phyloP scores from a whole-genome alignment of 306 rosid genomes.

The Cicer cuneatum region DNA sequence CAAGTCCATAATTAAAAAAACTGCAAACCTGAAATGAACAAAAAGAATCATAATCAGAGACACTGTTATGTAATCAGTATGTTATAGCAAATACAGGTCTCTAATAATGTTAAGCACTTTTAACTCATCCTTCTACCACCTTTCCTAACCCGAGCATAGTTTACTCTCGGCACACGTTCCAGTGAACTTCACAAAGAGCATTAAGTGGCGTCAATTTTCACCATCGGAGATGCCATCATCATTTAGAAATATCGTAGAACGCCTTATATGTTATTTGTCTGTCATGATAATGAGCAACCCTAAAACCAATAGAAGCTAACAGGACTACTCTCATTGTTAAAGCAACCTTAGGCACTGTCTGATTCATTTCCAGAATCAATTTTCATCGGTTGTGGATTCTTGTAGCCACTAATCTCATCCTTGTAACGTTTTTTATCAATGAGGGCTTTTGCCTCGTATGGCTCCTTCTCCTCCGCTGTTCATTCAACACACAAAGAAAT shows the following conservation, averaged over 20 bases:
- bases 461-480: slow-evolving; percentile 61
- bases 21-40: not conserved
- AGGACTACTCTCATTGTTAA: slow-evolving; percentile 1
- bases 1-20: slow-evolving; percentile 2
- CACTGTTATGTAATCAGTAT: not conserved
- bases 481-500: slow-evolving; percentile 38
- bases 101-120: too few species aligned
- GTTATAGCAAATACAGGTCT: not conserved
- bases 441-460: slow-evolving; percentile 84
- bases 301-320: not conserved
- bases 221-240: not conserved
- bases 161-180: not conserved
- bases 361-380: slow-evolving; percentile 88
- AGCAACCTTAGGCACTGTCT: slow-evolving; percentile 55
- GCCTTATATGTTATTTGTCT: not conserved
- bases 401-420: slow-evolving; percentile 92
- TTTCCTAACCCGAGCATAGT: not conserved
- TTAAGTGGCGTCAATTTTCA: not conserved
- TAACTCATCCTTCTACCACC: not conserved
- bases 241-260: not conserved
- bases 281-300: not conserved
- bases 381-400: slow-evolving; percentile 83
- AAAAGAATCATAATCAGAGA: not conserved
- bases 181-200: slow-evolving; percentile 29
- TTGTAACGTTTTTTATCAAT: slow-evolving; percentile 85